A percentile compares a stretch with the other conserved stretches of the same genome.
Conservation (phyloP, 441 rosid species). For the Erysimum cheiri region DNA sequence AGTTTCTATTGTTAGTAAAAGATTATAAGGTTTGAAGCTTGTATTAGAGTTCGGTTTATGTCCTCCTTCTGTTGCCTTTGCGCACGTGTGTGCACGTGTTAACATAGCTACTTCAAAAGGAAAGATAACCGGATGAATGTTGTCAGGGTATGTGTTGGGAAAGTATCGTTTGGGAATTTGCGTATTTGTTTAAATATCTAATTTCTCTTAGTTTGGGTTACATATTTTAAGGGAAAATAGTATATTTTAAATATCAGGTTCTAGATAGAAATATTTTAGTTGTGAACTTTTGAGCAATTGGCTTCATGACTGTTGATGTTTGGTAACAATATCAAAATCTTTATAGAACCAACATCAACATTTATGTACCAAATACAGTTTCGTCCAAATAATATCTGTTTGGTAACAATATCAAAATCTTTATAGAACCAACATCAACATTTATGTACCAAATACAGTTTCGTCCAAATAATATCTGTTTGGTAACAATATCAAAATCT, state of each 20-base stretch:
- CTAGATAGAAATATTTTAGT: no score
- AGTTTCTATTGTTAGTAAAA: constrained; percentile 6
- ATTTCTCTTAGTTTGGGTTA: background rate
- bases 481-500: no score
- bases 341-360: no score
- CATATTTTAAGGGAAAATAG: background rate
- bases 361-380: no score
- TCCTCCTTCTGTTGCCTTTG: background rate
- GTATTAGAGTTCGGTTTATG: background rate
- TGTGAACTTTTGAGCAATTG: no score
- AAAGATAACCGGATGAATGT: background rate
- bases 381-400: no score
- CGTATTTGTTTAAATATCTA: background rate
- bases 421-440: no score
- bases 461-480: no score
- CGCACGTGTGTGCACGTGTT: background rate
- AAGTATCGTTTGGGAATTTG: background rate
- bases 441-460: no score
- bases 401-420: no score
- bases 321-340: no score
- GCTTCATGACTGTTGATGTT: no score
- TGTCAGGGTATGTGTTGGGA: background rate
- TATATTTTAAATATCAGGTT: background rate
- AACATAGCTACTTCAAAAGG: background rate
- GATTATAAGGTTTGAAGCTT: background rate